Conservation (phyloP, 768 basidiomycete genomes). For the Termitomyces sp. region DNA sequence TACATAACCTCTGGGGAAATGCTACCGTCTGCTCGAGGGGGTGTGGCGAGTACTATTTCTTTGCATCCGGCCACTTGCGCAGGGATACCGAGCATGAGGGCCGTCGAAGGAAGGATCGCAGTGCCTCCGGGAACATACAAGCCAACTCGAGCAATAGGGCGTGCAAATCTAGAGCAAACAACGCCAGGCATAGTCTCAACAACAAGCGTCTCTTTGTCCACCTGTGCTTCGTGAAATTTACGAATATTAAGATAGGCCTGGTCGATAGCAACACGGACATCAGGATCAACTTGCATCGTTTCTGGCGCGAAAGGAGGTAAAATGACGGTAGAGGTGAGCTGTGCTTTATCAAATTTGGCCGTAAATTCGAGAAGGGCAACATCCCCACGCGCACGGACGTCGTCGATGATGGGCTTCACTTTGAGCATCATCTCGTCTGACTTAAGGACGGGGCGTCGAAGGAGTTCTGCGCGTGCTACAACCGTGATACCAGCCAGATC, state of each 20-base stretch:
- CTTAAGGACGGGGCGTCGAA: constrained; percentile 86
- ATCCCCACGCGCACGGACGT: constrained; percentile 82
- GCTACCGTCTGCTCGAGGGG: constrained; percentile 88
- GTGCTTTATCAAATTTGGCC: constrained; percentile 87
- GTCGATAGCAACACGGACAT: constrained; percentile 80
- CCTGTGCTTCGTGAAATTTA: constrained; percentile 89
- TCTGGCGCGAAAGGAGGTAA: constrained; percentile 75
- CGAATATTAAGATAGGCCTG: constrained; percentile 86
- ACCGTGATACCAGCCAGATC: constrained; percentile 45
- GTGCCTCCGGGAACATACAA: constrained; percentile 98
- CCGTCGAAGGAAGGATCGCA: constrained; percentile 92
- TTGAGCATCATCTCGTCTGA: constrained; percentile 86
- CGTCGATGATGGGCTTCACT: constrained; percentile 91
- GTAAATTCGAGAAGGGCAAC: constrained; percentile 82
- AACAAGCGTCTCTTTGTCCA: constrained; percentile 59
- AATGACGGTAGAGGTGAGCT: constrained; percentile 63
- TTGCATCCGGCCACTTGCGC: constrained; percentile 96
- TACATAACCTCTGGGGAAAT: constrained; percentile 98
- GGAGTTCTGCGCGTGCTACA: constrained; percentile 59
- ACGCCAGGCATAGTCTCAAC: constrained; percentile 99
- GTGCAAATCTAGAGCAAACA: constrained; percentile 89
- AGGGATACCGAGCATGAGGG: constrained; percentile 96
- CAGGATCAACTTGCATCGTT: constrained; percentile 52
- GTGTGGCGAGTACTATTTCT: constrained; percentile 90
- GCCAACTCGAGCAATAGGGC: constrained; percentile 94